phyloP scores from a whole-genome alignment of 768 basidiomycete genomes.

The Cubamyces sp. region DNA sequence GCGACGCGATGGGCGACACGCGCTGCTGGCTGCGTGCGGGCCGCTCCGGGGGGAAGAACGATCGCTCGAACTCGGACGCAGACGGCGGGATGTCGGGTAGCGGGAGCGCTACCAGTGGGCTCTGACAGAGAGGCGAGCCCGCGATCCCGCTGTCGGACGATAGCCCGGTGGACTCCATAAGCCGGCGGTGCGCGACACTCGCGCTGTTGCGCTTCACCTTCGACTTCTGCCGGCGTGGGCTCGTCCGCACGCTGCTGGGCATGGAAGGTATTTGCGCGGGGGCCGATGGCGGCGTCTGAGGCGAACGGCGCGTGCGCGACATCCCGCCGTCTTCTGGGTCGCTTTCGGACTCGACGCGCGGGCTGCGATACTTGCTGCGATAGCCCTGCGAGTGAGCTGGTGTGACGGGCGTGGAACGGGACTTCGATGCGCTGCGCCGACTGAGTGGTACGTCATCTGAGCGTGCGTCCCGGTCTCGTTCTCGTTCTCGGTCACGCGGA shows the following conservation, averaged over 20 bases:
- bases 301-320: conserved; percentile 10
- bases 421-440: conserved; percentile 20
- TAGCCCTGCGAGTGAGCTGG: conserved; percentile 10
- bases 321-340: conserved; percentile 11
- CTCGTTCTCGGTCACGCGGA: not conserved
- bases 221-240: conserved; percentile 17
- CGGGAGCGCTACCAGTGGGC: conserved; percentile 19
- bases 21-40: conserved; percentile 16
- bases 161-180: conserved; percentile 17
- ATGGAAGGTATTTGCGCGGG: not conserved
- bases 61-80: conserved; percentile 16
- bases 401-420: conserved; percentile 14
- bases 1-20: conserved; percentile 12
- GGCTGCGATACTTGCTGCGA: conserved; percentile 24
- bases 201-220: conserved; percentile 10
- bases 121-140: conserved; percentile 19
- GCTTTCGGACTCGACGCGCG: conserved; percentile 24
- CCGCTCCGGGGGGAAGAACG: conserved; percentile 18
- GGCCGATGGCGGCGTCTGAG: conserved; percentile 5
- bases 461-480: not conserved
- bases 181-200: conserved; percentile 18
- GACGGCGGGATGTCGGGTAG: conserved; percentile 20
- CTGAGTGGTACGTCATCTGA: conserved; percentile 14
- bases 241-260: not conserved
- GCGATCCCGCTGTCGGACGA: conserved; percentile 25